Evolutionary conservation across 2,329 filamentous ascomycete genomes (phyloP), one percentile per base, ranked within the genome.

Genomic region (Fusarium sp.): DNA sequence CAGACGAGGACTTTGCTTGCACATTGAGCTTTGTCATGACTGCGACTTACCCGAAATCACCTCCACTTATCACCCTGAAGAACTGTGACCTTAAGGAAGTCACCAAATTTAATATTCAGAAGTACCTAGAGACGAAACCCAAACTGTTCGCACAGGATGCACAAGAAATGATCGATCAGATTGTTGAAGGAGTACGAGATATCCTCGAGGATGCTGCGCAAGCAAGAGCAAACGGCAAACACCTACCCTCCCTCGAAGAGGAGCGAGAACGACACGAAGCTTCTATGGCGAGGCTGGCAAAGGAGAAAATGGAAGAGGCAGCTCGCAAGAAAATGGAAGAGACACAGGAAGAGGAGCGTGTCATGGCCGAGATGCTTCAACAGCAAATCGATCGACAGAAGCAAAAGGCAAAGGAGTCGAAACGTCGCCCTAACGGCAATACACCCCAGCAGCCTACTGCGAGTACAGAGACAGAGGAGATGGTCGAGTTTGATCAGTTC

Each of bases 11-110:
- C 48, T 87, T 93, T 63, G 86, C 85, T 26, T 84, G 94, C 38
- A 89, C 88, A 3, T 81, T 98, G n/a, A 86, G 88, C 47, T 93
- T 97, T 53, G 91, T 92, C 57, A 84, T 98, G 70, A 96, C 93
- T 11, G 92, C 94, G 9, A 97, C 94, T 1, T 98, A 98, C 77
- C 96, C 95, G 6, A 97, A 93, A 76, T 92, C 93, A 3, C 83
- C 89, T 3, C 94, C 94, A 3, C 82, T 93, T 13, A 81, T 97
- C 16, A 89, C 86, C 7, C 77, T 97, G 43, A 91, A 92, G 68
- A 84, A 89, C 56, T 82, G 89, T 41, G 84, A 87, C 43, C 83
- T 97, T 57, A 89, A 89, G 42, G 91, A 92, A 72, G 89, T 88
- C 54, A 93, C 92, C 3, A 85, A 88, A 60, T 91, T 89, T 76